Conservation (phyloP, 768 basidiomycete species). For the Rhizopogon salebrosus region DNA sequence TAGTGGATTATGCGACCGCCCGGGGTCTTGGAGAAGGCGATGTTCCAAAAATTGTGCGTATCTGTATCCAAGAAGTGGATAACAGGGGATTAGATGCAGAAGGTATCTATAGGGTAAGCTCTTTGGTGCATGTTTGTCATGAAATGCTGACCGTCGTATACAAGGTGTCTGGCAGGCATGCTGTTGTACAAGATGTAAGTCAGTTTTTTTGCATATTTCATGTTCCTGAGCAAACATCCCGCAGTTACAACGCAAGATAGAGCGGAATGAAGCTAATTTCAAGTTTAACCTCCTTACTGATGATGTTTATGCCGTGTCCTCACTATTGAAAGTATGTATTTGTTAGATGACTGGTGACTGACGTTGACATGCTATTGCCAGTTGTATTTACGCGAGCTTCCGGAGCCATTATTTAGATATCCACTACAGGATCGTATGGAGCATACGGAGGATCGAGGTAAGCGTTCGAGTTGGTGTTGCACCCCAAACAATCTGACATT, state of each 20-base stretch:
- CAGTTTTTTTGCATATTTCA: neutral
- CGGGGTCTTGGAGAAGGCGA: slow-evolving; percentile 68
- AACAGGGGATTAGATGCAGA: slow-evolving; percentile 71
- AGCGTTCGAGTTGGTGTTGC: slow-evolving; percentile 5
- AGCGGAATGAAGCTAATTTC: slow-evolving; percentile 75
- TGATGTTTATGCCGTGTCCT: slow-evolving; percentile 80
- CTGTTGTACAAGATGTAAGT: slow-evolving; percentile 76
- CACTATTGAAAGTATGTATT: slow-evolving; percentile 68
- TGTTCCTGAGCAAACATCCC: slow-evolving; percentile 3
- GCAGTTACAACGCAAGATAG: slow-evolving; percentile 82
- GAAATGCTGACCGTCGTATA: slow-evolving; percentile 2
- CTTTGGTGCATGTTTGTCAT: neutral
- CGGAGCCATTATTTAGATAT: slow-evolving; percentile 85
- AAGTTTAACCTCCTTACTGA: slow-evolving; percentile 65
- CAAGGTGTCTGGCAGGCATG: slow-evolving; percentile 81
- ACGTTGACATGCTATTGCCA: slow-evolving; percentile 20
- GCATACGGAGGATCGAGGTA: slow-evolving; percentile 74
- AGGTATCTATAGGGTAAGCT: slow-evolving; percentile 72
- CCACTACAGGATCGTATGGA: slow-evolving; percentile 77
- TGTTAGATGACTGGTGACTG: neutral
- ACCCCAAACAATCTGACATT: slow-evolving; percentile 1
- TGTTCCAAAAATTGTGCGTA: slow-evolving; percentile 72
- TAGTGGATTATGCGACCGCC: slow-evolving; percentile 86
- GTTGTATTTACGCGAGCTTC: slow-evolving; percentile 81
- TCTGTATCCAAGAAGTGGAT: slow-evolving; percentile 83